Conservation (phyloP, 2,329 filamentous ascomycete species). For the Metarhizium brunneum region DNA sequence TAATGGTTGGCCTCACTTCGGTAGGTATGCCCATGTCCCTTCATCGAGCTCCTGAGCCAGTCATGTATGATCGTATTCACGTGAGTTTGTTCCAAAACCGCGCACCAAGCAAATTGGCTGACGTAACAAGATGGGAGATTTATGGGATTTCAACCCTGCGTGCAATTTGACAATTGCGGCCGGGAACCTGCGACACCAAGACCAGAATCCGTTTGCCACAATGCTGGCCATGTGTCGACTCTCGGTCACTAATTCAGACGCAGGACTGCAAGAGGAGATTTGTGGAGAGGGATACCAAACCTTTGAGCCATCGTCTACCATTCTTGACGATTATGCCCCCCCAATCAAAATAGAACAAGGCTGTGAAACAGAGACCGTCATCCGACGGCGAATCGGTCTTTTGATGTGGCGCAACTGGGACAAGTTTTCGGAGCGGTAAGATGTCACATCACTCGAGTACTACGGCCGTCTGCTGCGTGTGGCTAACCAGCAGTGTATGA, state of each 20-base stretch:
- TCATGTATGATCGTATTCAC: conserved; percentile 11
- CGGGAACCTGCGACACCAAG: conserved; percentile 12
- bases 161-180: conserved; percentile 3
- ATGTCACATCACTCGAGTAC: not conserved
- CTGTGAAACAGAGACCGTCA: not conserved
- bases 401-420: conserved; percentile 18
- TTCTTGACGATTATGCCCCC: not conserved
- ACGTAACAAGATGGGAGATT: conserved; percentile 9
- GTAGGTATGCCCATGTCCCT: not conserved
- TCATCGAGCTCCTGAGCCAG: not conserved
- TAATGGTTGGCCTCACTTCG: not conserved
- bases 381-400: conserved; percentile 12
- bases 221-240: conserved; percentile 11
- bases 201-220: conserved; percentile 17
- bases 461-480: not conserved
- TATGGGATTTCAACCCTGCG: conserved; percentile 10
- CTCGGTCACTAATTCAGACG: conserved; percentile 4
- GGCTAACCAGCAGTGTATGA: not conserved
- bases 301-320: not conserved
- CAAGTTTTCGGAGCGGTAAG: conserved; percentile 12
- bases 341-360: not conserved
- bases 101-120: not conserved
- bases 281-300: not conserved
- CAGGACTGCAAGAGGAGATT: not conserved
- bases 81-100: not conserved